Evolutionary conservation across 2,329 filamentous ascomycete genomes (phyloP), one percentile per base, ranked within the genome.

Genomic region (Chrysoporthe puriensis): DNA sequence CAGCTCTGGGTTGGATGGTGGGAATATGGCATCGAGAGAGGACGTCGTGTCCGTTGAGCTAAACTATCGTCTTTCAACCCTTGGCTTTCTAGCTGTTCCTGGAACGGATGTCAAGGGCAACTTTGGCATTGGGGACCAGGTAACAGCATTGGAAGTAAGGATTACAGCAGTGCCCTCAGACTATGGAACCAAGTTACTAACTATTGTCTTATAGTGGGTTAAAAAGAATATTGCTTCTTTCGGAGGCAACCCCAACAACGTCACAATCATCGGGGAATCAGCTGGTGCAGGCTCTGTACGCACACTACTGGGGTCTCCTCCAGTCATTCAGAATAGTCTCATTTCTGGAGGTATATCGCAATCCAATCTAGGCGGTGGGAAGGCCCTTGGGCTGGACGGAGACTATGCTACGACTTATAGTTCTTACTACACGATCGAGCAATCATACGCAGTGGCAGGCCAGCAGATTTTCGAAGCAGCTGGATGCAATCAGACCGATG

Each of bases 341-440:
- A 68, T 68, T 14, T 68, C 66, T 14, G 81, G 81, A 9, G 83
- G 80, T 1, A 76, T 85, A 4, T 77, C 81, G 0, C 79, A 85
- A 77, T 83, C 83, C 0, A 86, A 86, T 66, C 77, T 86, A 0
- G 85, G 85, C 32, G 85, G 85, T 2, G 82, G 85, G 36, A 79
- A 82, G 0, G 77, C 77, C 5, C 75, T 86, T 6, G 84, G 83
- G 0, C 74, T 83, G 3, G 73, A 74, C 2, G 78, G 81, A 36
- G 80, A 83, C 70, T 86, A 86, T 63, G 83, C 82, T 7, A 85
- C 84, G 1, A 84, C 83, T 0, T 87, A 86, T 74, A 84, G 81
- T 52, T 79, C 81, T 6, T 87, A 86, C 74, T 81, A 83, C 62
- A 86, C 84, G 0, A 78, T 86, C 48, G 73, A 79, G 4, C 76